Percentiles rank a stretch among this genome's conserved stretches.
Evolutionary conservation across 768 basidiomycete genomes (phyloP).

Genomic region (Tulasnella calospora): DNA sequence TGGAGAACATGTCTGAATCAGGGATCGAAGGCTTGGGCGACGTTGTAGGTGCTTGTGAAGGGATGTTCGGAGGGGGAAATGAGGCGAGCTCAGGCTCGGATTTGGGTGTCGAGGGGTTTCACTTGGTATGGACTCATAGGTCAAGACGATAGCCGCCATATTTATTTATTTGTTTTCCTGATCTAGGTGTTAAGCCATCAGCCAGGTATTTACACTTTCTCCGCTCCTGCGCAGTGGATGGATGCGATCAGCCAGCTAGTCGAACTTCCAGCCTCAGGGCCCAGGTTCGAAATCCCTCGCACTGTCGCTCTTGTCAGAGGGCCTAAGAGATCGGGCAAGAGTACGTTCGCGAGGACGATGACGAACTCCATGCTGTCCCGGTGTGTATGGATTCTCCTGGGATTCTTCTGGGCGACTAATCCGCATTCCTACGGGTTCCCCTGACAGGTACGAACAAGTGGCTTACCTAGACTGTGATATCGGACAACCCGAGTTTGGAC

Average conservation of each 20-base stretch:
- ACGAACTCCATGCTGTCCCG: constrained; percentile 60
- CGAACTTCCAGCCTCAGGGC: neutral
- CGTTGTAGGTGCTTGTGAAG: constrained; percentile 58
- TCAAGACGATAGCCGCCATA: constrained; percentile 40
- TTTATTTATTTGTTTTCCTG: neutral
- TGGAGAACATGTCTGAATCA: constrained; percentile 49
- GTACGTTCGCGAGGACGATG: constrained; percentile 72
- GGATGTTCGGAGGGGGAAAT: constrained; percentile 39
- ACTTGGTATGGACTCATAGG: constrained; percentile 45
- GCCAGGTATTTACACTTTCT: constrained; percentile 36
- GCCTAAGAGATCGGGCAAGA: constrained; percentile 84
- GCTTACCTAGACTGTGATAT: constrained; percentile 90
- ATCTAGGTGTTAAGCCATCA: constrained; percentile 30
- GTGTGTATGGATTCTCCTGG: constrained; percentile 36
- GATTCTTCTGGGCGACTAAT: constrained; percentile 30
- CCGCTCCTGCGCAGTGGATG: constrained; percentile 40
- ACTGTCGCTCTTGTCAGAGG: constrained; percentile 65
- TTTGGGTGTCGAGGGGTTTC: constrained; percentile 39
- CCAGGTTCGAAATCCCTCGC: constrained; percentile 29
- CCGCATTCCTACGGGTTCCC: neutral
- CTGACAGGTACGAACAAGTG: constrained; percentile 63
- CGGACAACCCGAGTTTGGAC: constrained; percentile 91
- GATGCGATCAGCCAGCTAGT: constrained; percentile 31
- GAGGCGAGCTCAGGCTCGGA: constrained; percentile 32
- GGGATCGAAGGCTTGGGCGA: constrained; percentile 63